phyloP scores from a whole-genome alignment of 75 land plant species.

The Sequoia sempervirens region DNA sequence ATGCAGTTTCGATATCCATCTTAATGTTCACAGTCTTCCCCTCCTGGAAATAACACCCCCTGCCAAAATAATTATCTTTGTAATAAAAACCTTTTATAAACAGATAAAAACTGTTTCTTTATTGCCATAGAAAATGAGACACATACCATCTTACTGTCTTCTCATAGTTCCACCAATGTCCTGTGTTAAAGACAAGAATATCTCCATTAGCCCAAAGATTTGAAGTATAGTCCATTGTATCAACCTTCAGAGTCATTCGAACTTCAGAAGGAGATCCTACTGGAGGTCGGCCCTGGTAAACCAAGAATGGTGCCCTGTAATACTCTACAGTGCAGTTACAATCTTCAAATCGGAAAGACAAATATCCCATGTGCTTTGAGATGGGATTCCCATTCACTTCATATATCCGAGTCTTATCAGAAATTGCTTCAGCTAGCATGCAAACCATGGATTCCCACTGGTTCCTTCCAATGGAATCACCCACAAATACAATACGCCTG shows the following conservation, averaged over 20 bases:
- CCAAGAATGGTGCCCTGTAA: constrained; percentile 69
- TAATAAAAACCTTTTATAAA: neutral
- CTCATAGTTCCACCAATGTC: constrained; percentile 84
- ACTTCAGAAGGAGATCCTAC: constrained; percentile 30
- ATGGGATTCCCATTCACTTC: constrained; percentile 70
- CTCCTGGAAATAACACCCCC: constrained; percentile 69
- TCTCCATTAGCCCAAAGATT: constrained; percentile 52
- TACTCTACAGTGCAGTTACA: constrained; percentile 79
- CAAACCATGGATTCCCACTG: constrained; percentile 93
- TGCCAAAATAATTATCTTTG: constrained; percentile 8
- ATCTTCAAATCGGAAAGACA: constrained; percentile 52
- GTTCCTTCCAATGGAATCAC: constrained; percentile 86
- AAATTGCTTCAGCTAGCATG: constrained; percentile 64
- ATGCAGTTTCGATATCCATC: constrained; percentile 57
- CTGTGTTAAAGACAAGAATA: constrained; percentile 64
- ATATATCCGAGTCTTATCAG: constrained; percentile 49
- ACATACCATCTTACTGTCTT: constrained; percentile 52
- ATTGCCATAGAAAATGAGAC: neutral
- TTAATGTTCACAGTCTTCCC: constrained; percentile 41
- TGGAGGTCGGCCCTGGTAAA: constrained; percentile 45
- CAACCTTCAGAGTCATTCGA: constrained; percentile 33
- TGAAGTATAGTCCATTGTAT: constrained; percentile 45
- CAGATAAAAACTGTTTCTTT: neutral
- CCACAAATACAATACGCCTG: constrained; percentile 65
- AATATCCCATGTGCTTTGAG: constrained; percentile 73